These are phyloP conservation scores for Heterococcus sp. DNA, from an alignment of 108 stramenopile genomes.

Conservation along the genomic window DNA sequence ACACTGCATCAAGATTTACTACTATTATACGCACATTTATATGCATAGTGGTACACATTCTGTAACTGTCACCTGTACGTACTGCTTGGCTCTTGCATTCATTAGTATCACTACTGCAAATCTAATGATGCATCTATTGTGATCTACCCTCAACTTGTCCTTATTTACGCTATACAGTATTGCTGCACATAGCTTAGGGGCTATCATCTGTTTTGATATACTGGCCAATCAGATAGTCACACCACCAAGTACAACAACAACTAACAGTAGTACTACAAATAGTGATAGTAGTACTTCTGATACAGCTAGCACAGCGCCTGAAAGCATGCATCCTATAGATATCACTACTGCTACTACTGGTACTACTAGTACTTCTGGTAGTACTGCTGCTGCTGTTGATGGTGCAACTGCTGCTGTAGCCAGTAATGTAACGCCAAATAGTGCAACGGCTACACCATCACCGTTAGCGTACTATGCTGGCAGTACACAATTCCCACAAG, in stretches of 20 bases:
- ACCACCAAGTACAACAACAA: not conserved
- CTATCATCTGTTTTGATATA: slow-evolving; percentile 47
- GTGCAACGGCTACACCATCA: too few relatives aligned
- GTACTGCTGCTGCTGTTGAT: too few relatives aligned
- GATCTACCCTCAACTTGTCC: not conserved
- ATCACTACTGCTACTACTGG: too few relatives aligned
- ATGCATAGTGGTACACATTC: not conserved
- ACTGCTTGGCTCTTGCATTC: not conserved
- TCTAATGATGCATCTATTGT: not conserved
- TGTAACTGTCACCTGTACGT: not conserved
- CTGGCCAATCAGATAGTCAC: slow-evolving; percentile 28
- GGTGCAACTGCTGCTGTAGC: too few relatives aligned
- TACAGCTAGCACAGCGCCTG: too few relatives aligned
- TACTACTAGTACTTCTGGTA: too few relatives aligned
- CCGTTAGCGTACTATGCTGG: slow-evolving; percentile 1
- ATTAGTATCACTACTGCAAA: not conserved
- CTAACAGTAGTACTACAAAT: not conserved
- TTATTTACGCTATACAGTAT: not conserved
- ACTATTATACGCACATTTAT: not conserved
- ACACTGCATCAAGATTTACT: too few relatives aligned
- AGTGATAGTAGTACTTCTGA: too few relatives aligned
- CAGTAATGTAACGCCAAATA: too few relatives aligned
- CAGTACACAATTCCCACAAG: slow-evolving; percentile 6
- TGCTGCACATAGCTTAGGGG: slow-evolving; percentile 31
- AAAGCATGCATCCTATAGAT: too few relatives aligned